Evolutionary conservation across 371 early-diverging fungal species (phyloP), one percentile per base, ranked within the genome.

Genomic region (Nosema granulosis): DNA sequence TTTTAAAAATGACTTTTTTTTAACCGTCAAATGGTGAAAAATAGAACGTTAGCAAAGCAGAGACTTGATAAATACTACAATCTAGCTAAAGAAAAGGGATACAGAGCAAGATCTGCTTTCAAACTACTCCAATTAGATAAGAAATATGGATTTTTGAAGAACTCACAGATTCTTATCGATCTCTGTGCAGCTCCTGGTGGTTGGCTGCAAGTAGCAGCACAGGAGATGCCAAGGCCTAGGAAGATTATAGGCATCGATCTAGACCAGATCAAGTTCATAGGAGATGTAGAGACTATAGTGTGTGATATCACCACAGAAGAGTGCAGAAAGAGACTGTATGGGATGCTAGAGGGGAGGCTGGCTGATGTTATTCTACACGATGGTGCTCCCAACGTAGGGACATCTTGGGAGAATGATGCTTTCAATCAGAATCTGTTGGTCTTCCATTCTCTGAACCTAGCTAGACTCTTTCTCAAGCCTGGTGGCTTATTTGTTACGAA

Each of bases 11-110:
- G n/a, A n/a, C n/a, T n/a, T n/a, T n/a, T n/a, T n/a, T n/a, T n/a
- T n/a, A 66, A 74, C 78, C 56, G 54, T 74, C 34, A 72, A 57
- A 82, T 80, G 77, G 37, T 54, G 34, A 54, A 62, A 74, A 83
- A 76, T 59, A 77, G 72, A 67, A 77, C 79, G 52, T 38, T 68
- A 3, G 83, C 78, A 66, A 85, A 95, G 93, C 84, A 93, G 69
- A 92, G 99, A 87, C 89, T 97, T 88, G 99, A 99, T 88, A 97
- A 97, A 88, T 97, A 93, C 88, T 99, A 99, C 87, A 92, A 94
- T 86, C 89, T 97, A 87, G 99, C 99, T 84, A 99, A 97, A 88
- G 97, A 97, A 84, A 95, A 96, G 84, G 99, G 99, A 74, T 99
- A 94, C 87, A 91, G 98, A 84, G 95, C 97, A 66, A 93, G 99